Conservation (phyloP, 345 rosid genomes). For the Murraya paniculata region DNA sequence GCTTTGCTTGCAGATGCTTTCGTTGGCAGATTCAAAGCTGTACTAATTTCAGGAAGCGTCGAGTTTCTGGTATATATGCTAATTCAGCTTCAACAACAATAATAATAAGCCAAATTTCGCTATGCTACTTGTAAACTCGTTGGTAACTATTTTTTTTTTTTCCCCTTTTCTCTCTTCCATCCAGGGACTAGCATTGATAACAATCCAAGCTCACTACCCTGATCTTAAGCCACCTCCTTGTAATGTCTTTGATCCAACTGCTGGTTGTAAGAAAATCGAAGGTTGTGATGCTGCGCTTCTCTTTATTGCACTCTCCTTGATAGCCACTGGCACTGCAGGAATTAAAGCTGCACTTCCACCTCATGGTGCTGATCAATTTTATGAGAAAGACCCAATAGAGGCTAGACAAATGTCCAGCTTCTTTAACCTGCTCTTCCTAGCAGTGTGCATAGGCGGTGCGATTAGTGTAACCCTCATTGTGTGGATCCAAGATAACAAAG, state of each 20-base stretch:
- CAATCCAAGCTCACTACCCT: conserved; percentile 52
- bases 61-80: conserved; percentile 43
- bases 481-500: conserved; percentile 55
- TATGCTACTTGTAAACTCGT: background rate
- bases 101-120: background rate
- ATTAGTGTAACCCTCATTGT: conserved; percentile 44
- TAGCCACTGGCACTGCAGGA: conserved; percentile 49
- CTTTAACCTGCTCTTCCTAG: conserved; percentile 47
- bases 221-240: conserved; percentile 46
- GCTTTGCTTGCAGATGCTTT: conserved; percentile 48
- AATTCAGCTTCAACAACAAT: background rate
- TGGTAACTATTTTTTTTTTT: too few species aligned
- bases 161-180: background rate
- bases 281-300: conserved; percentile 40
- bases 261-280: conserved; percentile 37
- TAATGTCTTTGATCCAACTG: conserved; percentile 30
- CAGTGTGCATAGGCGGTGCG: conserved; percentile 38
- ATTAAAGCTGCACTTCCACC: conserved; percentile 49
- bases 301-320: conserved; percentile 41
- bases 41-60: conserved; percentile 37
- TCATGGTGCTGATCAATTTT: conserved; percentile 64
- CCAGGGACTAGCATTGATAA: conserved; percentile 45
- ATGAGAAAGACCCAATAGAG: conserved; percentile 48
- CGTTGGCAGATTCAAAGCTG: conserved; percentile 47
- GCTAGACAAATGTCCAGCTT: conserved; percentile 49